Evolutionary conservation across 1,284 basidiomycete species (phyloP), one percentile per base, ranked within the genome.

Genomic region (Fomitopsis betulina): DNA sequence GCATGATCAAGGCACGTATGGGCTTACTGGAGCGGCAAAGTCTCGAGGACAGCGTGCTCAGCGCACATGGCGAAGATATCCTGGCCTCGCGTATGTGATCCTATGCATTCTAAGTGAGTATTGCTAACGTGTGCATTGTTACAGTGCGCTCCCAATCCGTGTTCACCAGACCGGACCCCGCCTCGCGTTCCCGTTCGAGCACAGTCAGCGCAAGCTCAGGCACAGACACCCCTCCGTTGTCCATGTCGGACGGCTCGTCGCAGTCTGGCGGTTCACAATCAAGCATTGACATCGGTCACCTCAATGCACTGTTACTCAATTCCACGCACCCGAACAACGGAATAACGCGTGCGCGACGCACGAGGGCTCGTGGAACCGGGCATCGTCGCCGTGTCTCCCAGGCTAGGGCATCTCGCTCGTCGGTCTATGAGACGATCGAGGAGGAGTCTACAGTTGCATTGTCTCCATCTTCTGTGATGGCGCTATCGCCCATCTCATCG

Each of bases 371-470:
- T 17, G 85, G 86, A 1, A 78, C 81, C 45, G 86, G 87, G 7
- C 88, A 90, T 68, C 85, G 85, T 53, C 84, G 86, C 53, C 81
- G 86, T 3, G 79, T 83, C 53, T 89, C 88, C 12, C 79, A 84
- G 56, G 78, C 80, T 47, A 81, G 80, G 25, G 79, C 79, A 13
- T 87, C 87, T 10, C 78, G 86, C 3, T 76, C 83, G 0, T 91
- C 89, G 0, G 78, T 89, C 1, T 91, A 90, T 60, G 89, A 91
- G 67, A 91, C 86, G 0, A 92, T 93, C 56, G 78, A 89, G 54
- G 89, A 92, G 62, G 90, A 92, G 62, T 69, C 77, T 7, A 76
- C 77, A 1, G 69, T 69, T 0, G 65, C 65, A 3, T 74, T 72
- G 52, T 73, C 78, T 1, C 70, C 77, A 0, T 76, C 75, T 1